phyloP scores from a whole-genome alignment of 805 yeast genomes.

The Maudiozyma bulderi region DNA sequence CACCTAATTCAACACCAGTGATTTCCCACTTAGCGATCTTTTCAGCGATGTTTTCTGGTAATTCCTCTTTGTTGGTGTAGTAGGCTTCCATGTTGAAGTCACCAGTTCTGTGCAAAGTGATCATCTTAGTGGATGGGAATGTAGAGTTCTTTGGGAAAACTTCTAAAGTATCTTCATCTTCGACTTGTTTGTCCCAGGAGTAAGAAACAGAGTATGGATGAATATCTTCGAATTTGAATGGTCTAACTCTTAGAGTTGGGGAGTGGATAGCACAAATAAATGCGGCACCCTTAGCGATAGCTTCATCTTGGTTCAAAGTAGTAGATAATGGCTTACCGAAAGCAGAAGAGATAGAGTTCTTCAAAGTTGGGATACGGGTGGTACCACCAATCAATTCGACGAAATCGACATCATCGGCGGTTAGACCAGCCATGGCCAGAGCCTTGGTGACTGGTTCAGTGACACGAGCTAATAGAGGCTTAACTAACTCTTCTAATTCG shows the following conservation, averaged over 20 bases:
- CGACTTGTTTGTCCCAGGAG: slow-evolving; percentile 89
- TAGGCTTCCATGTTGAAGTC: slow-evolving; percentile 82
- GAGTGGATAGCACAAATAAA: slow-evolving; percentile 98
- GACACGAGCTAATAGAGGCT: slow-evolving; percentile 72
- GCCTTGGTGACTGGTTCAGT: slow-evolving; percentile 74
- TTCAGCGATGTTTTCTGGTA: slow-evolving; percentile 57
- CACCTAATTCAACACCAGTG: slow-evolving; percentile 72
- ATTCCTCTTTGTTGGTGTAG: slow-evolving; percentile 64
- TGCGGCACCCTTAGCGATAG: slow-evolving; percentile 98
- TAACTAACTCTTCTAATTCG: slow-evolving; percentile 81
- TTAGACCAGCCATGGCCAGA: slow-evolving; percentile 65
- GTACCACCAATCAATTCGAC: slow-evolving; percentile 97
- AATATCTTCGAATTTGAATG: slow-evolving; percentile 94
- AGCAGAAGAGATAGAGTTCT: slow-evolving; percentile 66
- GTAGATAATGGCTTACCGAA: slow-evolving; percentile 81
- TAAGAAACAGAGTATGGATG: slow-evolving; percentile 89
- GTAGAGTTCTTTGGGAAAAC: slow-evolving; percentile 92
- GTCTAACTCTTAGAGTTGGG: slow-evolving; percentile 96
- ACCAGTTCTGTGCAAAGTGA: slow-evolving; percentile 83
- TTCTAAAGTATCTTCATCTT: slow-evolving; percentile 84
- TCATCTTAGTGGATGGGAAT: slow-evolving; percentile 92
- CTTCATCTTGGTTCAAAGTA: slow-evolving; percentile 98
- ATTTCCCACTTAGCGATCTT: slow-evolving; percentile 79
- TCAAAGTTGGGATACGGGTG: slow-evolving; percentile 92
- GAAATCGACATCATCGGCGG: slow-evolving; percentile 68